A percentile compares a stretch with the other conserved stretches of the same genome.
These are phyloP conservation scores for Pyrenopolyporus hunteri DNA, from an alignment of 495 filamentous ascomycete genomes.

Conservation along the genomic window DNA sequence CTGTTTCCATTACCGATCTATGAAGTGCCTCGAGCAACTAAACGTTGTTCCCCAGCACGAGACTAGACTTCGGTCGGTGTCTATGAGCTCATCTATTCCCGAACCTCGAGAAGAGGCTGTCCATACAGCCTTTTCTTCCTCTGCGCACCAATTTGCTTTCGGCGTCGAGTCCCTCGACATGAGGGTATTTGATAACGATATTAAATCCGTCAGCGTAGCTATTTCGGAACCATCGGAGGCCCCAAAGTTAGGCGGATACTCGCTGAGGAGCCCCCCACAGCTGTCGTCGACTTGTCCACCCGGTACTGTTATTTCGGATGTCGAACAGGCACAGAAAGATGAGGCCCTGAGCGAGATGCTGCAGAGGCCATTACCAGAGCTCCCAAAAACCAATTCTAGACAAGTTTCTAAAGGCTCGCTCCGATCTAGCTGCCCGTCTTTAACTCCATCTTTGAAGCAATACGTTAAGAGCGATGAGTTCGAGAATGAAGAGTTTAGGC, in stretches of 20 bases:
- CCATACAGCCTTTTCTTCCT: background rate
- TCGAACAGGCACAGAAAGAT: slow-evolving; percentile 35
- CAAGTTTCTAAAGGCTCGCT: slow-evolving; percentile 36
- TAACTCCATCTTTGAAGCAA: slow-evolving; percentile 50
- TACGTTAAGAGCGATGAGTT: slow-evolving; percentile 49
- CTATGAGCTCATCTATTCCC: background rate
- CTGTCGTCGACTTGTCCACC: slow-evolving; percentile 21
- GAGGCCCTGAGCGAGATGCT: slow-evolving; percentile 32
- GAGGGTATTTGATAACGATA: slow-evolving; percentile 24
- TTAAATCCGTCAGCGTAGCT: background rate
- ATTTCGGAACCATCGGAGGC: slow-evolving; percentile 13
- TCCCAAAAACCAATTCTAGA: slow-evolving; percentile 33
- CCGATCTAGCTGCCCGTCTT: slow-evolving; percentile 40
- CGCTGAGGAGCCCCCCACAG: slow-evolving; percentile 42
- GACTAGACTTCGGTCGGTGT: background rate
- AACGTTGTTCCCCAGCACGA: slow-evolving; percentile 42
- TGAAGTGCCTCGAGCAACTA: slow-evolving; percentile 48
- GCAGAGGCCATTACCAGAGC: slow-evolving; percentile 53
- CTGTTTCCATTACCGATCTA: slow-evolving; percentile 57
- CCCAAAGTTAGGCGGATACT: slow-evolving; percentile 22
- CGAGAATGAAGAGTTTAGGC: slow-evolving; percentile 44
- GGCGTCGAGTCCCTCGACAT: slow-evolving; percentile 23
- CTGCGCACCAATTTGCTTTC: slow-evolving; percentile 15
- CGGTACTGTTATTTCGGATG: background rate
- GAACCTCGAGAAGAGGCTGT: background rate